Evolutionary conservation across 2,329 filamentous ascomycete genomes (phyloP).

Genomic region (Exophiala calicioides): DNA sequence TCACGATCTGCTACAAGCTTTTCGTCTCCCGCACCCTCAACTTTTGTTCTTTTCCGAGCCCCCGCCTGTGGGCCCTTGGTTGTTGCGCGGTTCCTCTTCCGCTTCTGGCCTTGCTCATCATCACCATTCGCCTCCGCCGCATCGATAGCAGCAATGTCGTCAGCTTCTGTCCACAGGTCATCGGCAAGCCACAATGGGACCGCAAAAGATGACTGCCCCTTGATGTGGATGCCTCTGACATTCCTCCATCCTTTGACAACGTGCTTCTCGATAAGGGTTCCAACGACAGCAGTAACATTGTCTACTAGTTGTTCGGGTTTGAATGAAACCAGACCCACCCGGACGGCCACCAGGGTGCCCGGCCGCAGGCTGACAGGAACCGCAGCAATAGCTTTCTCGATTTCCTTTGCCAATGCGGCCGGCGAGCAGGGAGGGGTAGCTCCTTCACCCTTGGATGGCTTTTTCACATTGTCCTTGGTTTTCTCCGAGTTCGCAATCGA

Average conservation of each 20-base stretch:
- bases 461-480: slow-evolving; percentile 54
- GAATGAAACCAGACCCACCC: slow-evolving; percentile 75
- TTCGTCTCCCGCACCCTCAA: slow-evolving; percentile 17
- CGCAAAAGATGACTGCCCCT: slow-evolving; percentile 82
- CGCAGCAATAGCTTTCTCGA: slow-evolving; percentile 73
- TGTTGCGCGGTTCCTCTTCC: slow-evolving; percentile 27
- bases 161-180: slow-evolving; percentile 82
- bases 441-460: slow-evolving; percentile 44
- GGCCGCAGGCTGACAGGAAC: slow-evolving; percentile 79
- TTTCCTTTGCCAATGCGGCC: slow-evolving; percentile 72
- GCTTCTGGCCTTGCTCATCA: slow-evolving; percentile 23
- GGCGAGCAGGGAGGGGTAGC: slow-evolving; percentile 57
- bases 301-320: slow-evolving; percentile 72
- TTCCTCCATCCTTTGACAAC: slow-evolving; percentile 87
- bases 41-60: slow-evolving; percentile 27
- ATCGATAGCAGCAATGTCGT: slow-evolving; percentile 64
- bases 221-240: slow-evolving; percentile 81
- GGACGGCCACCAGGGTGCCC: slow-evolving; percentile 76
- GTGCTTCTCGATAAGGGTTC: slow-evolving; percentile 72
- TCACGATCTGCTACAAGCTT: slow-evolving; percentile 17
- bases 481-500: slow-evolving; percentile 65
- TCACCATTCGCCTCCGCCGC: slow-evolving; percentile 37
- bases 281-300: slow-evolving; percentile 74
- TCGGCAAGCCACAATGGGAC: slow-evolving; percentile 93
- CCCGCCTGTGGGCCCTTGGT: slow-evolving; percentile 29